Evolutionary conservation across 2,329 filamentous ascomycete species (phyloP).

Genomic region (Fusarium tjaetaba): DNA sequence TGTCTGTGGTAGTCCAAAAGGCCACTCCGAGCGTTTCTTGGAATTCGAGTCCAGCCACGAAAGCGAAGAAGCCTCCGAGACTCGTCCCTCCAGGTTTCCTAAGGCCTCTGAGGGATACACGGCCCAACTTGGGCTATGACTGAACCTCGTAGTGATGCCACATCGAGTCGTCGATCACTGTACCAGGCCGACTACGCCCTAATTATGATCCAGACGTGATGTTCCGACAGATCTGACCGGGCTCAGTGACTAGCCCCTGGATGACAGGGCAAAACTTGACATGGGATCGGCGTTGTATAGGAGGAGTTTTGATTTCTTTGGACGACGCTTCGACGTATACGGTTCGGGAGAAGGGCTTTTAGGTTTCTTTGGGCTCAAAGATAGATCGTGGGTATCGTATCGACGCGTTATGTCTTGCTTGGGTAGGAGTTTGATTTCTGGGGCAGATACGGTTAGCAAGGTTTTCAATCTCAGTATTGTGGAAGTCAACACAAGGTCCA

Average conservation of each 20-base stretch:
- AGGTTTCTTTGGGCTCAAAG: background rate
- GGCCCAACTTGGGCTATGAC: background rate
- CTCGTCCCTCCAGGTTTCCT: accelerated
- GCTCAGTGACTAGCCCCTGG: background rate
- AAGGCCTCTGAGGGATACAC: background rate
- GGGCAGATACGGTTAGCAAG: background rate
- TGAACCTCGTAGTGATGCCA: too few relatives aligned
- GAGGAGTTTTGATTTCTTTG: background rate
- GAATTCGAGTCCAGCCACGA: accelerated
- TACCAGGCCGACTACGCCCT: background rate
- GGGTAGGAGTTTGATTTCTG: background rate
- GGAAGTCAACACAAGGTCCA: background rate
- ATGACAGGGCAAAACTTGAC: background rate
- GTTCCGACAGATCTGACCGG: background rate
- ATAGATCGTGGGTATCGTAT: background rate
- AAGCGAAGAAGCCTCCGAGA: background rate
- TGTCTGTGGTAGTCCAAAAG: background rate
- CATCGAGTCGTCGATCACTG: background rate
- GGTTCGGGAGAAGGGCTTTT: background rate
- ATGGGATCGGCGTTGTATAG: background rate
- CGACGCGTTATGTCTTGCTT: background rate
- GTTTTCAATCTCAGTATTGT: background rate
- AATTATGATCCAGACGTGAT: background rate
- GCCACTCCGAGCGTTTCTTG: background rate
- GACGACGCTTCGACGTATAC: background rate